Evolutionary conservation across 169 alveolate genomes (phyloP), one percentile per base, ranked within the genome.

Genomic region (Ichthyophthirius multifiliis): DNA sequence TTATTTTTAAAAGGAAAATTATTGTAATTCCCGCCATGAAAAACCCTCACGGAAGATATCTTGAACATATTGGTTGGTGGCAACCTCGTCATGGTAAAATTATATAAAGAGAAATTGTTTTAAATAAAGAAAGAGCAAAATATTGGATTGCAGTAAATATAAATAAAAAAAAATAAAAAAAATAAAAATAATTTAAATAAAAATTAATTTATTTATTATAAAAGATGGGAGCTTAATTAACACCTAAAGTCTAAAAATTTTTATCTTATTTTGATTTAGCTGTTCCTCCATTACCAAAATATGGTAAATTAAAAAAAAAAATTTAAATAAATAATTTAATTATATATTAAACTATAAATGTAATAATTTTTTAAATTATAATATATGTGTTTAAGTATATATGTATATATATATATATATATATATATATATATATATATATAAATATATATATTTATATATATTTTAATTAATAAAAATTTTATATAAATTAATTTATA

Each of bases 31-130:
- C 84, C 7, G 31, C 20, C 6, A 74, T 67, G 32, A 81, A 74
- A 67, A 83, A 83, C 34, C 48, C 79, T 0, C 75, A 65, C 32
- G 93, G 93, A 30, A 71, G 87, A 71, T 83, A 74, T 43, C 35
- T 88, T 4, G 93, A 88, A 45, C 82, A 76, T 65, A 37, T 88
- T 32, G 93, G 93, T n/a, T 83, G 74, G 65, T 83, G 90, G 93
- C 46, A 74, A 15, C 93, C 93, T 5, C 65, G 87, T 44, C 45
- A 65, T 55, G 76, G 84, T 12, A 83, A 83, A 55, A 76, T 87
- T 30, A 83, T 65, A 15, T 63, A 84, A 32, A 76, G 93, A 75
- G 82, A 88, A 16, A 84, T 89, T 13, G 76, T 82, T 16, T 39
- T 89, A 13, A 89, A 89, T 82, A 76, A 80, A 55, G 77, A 78